These are phyloP conservation scores for Aspergillus steynii DNA, from an alignment of 495 filamentous ascomycete species.

Conservation along the genomic window DNA sequence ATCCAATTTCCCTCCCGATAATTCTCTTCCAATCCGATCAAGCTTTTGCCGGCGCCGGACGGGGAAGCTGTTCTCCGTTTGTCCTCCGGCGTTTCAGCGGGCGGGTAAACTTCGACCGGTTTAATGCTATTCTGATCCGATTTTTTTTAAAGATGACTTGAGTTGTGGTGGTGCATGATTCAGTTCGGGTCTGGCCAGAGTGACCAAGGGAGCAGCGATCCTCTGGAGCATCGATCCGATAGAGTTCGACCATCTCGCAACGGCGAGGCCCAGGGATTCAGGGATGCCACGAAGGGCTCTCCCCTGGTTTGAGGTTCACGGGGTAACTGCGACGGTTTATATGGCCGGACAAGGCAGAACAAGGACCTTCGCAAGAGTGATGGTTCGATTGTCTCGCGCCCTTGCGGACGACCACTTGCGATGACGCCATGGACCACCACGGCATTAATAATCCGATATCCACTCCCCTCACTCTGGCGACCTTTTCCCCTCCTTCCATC, in stretches of 20 bases:
- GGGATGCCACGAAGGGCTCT: background rate
- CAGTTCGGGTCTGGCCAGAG: background rate
- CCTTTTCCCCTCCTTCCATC: background rate
- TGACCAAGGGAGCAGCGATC: background rate
- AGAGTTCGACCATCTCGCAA: background rate
- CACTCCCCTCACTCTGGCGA: too few relatives aligned
- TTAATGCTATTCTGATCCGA: background rate
- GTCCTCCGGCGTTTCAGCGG: background rate
- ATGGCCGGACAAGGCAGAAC: background rate
- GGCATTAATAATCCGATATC: background rate
- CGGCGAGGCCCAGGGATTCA: background rate
- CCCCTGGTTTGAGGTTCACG: too few relatives aligned
- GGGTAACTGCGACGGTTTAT: background rate
- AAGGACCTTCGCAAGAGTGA: too few relatives aligned
- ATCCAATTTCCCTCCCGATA: background rate
- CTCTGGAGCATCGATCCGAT: too few relatives aligned
- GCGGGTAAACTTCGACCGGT: background rate
- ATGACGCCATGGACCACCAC: background rate
- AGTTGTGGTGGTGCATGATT: background rate
- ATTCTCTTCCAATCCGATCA: background rate
- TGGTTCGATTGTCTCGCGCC: background rate
- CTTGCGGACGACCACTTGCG: background rate
- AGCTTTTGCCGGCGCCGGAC: background rate
- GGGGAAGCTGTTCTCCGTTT: background rate
- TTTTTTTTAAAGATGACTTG: background rate